These are phyloP conservation scores for Cladorrhinum sp. DNA, from an alignment of 2,329 filamentous ascomycete genomes.

Conservation along the genomic window DNA sequence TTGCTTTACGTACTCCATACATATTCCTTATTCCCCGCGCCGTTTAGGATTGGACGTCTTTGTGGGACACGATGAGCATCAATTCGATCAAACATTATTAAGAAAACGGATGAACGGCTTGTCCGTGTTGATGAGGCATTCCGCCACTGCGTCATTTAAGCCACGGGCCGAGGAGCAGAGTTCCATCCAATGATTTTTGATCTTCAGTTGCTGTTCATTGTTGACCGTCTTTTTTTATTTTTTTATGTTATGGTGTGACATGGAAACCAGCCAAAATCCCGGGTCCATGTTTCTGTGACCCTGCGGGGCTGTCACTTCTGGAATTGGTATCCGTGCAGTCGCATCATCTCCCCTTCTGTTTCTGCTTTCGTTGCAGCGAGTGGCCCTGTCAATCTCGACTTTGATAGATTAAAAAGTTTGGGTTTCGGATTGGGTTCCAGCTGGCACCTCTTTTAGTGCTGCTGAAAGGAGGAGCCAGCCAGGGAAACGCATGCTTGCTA, in stretches of 20 bases:
- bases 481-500: slow-evolving; percentile 14
- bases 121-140: background rate
- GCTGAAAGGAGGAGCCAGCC: background rate
- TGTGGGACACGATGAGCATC: slow-evolving; percentile 7
- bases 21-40: background rate
- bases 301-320: background rate
- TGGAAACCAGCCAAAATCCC: background rate
- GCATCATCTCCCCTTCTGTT: background rate
- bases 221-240: background rate
- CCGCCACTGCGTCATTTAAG: background rate
- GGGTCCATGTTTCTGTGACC: background rate
- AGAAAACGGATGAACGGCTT: background rate
- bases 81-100: background rate
- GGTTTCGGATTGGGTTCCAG: slow-evolving; percentile 8
- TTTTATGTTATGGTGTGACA: background rate
- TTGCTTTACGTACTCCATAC: background rate
- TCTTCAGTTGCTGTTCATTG: background rate
- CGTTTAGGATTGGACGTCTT: background rate
- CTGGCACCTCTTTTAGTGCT: background rate
- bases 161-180: background rate
- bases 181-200: background rate
- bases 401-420: background rate
- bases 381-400: background rate
- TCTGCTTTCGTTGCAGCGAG: background rate
- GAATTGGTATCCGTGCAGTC: background rate